Evolutionary conservation across 805 yeast species (phyloP), one percentile per base, ranked within the genome.

Genomic region (Candida ficus): DNA sequence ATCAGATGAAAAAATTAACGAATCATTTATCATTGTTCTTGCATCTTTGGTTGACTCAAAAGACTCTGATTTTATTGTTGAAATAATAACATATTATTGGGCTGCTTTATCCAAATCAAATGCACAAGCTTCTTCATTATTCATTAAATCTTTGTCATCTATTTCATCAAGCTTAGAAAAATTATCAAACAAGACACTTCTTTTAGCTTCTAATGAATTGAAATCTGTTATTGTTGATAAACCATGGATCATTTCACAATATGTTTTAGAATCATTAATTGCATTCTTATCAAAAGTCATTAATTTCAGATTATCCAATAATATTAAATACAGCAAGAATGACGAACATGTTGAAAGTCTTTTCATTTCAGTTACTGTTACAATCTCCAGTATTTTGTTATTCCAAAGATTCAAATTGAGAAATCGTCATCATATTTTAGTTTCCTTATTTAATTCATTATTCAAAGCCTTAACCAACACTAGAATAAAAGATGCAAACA

Each of bases 401-500:
- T 71, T 71, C 53, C 93, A 87, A 52, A 72, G 96, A 39, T 75
- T 67, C 54, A 74, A 88, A 52, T 63, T 90, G 16, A 68, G 81
- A 0, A 77, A 80, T 28, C 76, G 97, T 55, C 80, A 85, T 53
- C 95, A 88, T 57, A 53, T 89, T 33, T 49, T 88, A 3, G 63
- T 76, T 7, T 50, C 67, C 1, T 57, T 73, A 1, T 64, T 83
- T 33, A 66, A 71, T 12, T 62, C 75, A 4, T 60, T 81, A 36
- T 60, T 91, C 55, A 71, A 65, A 35, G 58, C 71, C 2, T 50
- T 84, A 50, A 62, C 65, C 39, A 57, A 36, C n/a, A 33, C 17
- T 13, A 33, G 7, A 21, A 49, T 16, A 35, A 39, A 25, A 5
- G 42, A 35, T 39, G 5, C 23, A 39, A 9, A 49, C 47, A 40